Conservation (phyloP, 2,329 filamentous ascomycete genomes). For the Aspergillus fischeri region DNA sequence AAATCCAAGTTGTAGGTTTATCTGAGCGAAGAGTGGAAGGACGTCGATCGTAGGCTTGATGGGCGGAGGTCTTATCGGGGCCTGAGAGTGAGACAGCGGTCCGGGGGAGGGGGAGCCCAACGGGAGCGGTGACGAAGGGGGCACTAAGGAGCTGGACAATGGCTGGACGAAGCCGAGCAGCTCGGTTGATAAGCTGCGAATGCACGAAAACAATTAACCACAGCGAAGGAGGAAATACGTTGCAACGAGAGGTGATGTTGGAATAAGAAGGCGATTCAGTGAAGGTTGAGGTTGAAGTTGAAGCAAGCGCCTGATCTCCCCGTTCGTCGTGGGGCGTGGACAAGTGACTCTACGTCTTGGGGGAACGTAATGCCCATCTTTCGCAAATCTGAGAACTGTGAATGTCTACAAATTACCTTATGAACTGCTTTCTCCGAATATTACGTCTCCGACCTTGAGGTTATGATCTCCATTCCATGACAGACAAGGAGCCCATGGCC, state of each 20-base stretch:
- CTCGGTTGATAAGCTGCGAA: not conserved
- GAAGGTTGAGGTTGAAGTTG: not conserved
- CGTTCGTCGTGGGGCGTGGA: not conserved
- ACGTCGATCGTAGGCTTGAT: constrained; percentile 4
- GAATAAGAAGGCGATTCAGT: not conserved
- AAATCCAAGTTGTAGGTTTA: not conserved
- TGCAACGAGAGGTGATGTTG: not conserved
- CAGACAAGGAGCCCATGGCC: not conserved
- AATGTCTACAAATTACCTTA: not conserved
- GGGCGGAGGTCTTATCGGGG: constrained; percentile 20
- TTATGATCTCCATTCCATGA: not conserved
- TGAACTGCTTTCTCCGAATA: not conserved
- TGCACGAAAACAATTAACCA: not conserved
- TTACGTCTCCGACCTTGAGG: not conserved
- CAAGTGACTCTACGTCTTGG: not conserved
- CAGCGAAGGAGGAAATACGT: not conserved
- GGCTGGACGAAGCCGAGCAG: not conserved
- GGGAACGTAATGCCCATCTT: not conserved
- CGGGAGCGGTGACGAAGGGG: constrained; percentile 2
- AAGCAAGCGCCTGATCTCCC: not conserved
- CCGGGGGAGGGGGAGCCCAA: constrained; percentile 9
- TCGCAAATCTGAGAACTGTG: not conserved
- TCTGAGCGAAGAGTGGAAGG: constrained; percentile 3
- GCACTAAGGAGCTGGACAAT: not conserved
- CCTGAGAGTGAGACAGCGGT: constrained; percentile 1